phyloP scores from a whole-genome alignment of 495 filamentous ascomycete genomes.

The Annulohypoxylon moriforme region DNA sequence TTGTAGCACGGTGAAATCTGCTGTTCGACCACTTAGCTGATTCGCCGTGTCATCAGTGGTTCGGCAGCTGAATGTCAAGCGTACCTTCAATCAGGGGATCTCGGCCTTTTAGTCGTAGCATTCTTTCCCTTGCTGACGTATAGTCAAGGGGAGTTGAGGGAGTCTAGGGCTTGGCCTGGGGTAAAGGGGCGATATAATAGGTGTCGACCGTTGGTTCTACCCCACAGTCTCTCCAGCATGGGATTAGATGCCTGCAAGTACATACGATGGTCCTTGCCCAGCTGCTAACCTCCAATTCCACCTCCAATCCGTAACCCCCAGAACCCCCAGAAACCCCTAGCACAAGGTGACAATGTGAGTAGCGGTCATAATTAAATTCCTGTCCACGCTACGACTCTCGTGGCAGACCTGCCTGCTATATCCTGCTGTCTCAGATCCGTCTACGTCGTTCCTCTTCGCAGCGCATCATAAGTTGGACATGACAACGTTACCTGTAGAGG shows the following conservation, averaged over 20 bases:
- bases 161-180: not conserved
- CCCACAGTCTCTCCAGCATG: not conserved
- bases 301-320: not conserved
- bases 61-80: not conserved
- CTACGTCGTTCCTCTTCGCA: constrained; percentile 4
- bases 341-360: not conserved
- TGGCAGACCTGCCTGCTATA: not conserved
- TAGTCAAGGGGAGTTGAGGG: not conserved
- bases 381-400: not conserved
- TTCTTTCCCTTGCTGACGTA: not conserved
- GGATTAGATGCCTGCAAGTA: not conserved
- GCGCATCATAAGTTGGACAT: constrained; percentile 8
- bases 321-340: not conserved
- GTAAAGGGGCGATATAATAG: constrained; percentile 1
- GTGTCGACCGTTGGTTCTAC: not conserved
- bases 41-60: not conserved
- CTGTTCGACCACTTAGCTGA: constrained; percentile 2
- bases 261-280: not conserved
- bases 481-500: constrained; percentile 1
- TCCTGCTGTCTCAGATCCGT: not conserved
- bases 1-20: not conserved
- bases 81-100: not conserved
- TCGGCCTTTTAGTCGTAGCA: constrained; percentile 10
- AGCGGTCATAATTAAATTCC: not conserved
- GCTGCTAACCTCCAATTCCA: constrained; percentile 1